Base-by-base conservation (phyloP, 2,329 filamentous ascomycete species). In the Pseudogymnoascus sp. region DNA sequence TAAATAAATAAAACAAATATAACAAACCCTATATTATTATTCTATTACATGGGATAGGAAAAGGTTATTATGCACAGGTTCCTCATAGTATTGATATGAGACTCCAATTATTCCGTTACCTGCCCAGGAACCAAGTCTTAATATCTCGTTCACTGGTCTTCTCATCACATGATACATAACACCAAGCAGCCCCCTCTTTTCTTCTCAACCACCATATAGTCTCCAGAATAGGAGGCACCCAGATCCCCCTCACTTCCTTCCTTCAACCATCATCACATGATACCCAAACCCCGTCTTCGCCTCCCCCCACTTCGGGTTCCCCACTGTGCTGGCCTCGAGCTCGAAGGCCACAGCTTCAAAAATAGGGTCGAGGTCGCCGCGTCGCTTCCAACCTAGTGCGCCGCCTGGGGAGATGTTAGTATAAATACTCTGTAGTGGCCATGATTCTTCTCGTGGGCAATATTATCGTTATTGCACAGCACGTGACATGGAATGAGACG, bases 221-320 rank as follows among this genome's bases (percentile, higher is more conserved):
- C 18, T 18, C 18, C 18, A 18, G 18, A 18, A 18, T 18, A 18
- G 18, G 18, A 18, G 18, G 18, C 18, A 18, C 18, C 18, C 18
- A 2, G 13, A 25, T 33, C 15, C 27, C 39, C 13, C 48, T 67
- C 60, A 73, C 62, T 73, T 73, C 37, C 72, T 68, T 13, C 71
- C 72, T 36, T 73, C 72, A 8, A 92, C 88, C 85, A 92, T 90
- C 66, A 92, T 84, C 66, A 92, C 85, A 73, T 92, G 89, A 77
- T 92, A 92, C 0, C 89, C 89, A 74, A 89, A 87, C 0, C 78
- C 80, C 1, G 89, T 92, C 79, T 89, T 91, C 21, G 80, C 86
- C 76, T 91, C 87, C 1, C 78, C 88, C 70, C 82, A 81, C 70
- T 85, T 87, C 1, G 88, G 87, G 63, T 76, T 85, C 10, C 72